Percentiles rank a stretch among this genome's conserved stretches.
These are phyloP conservation scores for Bretziella fagacearum DNA, from an alignment of 2,329 filamentous ascomycete genomes.

Conservation along the genomic window DNA sequence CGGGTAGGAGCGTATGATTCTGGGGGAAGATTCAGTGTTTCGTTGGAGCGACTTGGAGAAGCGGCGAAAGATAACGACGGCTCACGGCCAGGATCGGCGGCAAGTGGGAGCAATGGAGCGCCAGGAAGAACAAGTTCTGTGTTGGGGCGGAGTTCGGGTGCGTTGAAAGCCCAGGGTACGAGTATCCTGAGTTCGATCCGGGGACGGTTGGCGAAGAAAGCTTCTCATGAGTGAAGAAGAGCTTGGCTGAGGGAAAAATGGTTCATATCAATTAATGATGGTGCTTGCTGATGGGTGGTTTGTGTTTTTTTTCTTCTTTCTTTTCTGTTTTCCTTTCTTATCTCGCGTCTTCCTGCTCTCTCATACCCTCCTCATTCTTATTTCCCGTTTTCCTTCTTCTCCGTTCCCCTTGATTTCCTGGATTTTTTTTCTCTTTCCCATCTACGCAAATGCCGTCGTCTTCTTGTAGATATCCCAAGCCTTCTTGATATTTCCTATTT, in stretches of 20 bases:
- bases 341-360: constrained; percentile 20
- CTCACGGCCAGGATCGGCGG: neutral
- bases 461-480: neutral
- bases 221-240: neutral
- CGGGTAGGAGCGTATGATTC: neutral
- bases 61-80: neutral
- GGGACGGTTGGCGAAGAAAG: constrained; percentile 5
- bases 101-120: neutral
- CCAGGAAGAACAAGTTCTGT: constrained; percentile 1
- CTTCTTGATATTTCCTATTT: neutral
- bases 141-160: constrained; percentile 1
- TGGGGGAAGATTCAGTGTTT: constrained; percentile 1
- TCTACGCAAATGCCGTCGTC: neutral
- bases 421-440: constrained; percentile 14
- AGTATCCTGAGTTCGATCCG: constrained; percentile 9
- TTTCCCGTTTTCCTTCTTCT: constrained; percentile 18
- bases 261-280: neutral
- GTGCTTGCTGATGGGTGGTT: neutral
- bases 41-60: neutral
- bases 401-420: constrained; percentile 20
- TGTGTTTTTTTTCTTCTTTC: constrained; percentile 9
- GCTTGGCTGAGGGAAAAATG: neutral
- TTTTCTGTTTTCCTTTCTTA: constrained; percentile 18
- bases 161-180: constrained; percentile 7
- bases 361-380: constrained; percentile 15